phyloP scores from a whole-genome alignment of 495 filamentous ascomycete genomes.

The Gamarada debralockiae region DNA sequence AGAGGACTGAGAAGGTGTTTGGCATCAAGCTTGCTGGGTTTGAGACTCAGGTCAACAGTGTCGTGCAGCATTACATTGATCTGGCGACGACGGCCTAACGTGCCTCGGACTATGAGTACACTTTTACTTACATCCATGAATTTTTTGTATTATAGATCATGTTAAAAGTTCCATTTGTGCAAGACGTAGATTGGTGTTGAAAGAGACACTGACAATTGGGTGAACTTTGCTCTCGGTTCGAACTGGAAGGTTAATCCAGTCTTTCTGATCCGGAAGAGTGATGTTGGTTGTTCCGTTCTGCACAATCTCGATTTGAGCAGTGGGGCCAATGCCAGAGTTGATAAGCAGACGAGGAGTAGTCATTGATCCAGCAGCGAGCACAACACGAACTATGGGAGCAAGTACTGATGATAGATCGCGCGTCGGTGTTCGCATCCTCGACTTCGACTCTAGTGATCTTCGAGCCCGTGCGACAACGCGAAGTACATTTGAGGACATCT shows the following conservation, averaged over 20 bases:
- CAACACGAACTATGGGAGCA: constrained; percentile 51
- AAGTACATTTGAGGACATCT: no score
- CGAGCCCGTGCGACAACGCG: constrained; percentile 52
- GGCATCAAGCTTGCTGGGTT: background rate
- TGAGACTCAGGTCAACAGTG: background rate
- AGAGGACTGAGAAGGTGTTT: background rate
- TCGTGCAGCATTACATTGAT: background rate
- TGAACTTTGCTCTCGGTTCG: constrained; percentile 71
- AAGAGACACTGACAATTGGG: constrained; percentile 46
- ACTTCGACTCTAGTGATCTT: constrained; percentile 66
- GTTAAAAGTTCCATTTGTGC: no score
- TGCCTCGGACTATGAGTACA: no score
- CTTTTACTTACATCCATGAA: no score
- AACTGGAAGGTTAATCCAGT: constrained; percentile 71
- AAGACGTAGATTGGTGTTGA: no score
- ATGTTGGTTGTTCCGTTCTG: constrained; percentile 44
- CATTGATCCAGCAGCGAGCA: constrained; percentile 65
- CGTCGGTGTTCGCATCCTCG: constrained; percentile 44
- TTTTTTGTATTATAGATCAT: no score
- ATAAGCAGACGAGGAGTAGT: constrained; percentile 67
- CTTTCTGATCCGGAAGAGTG: constrained; percentile 38
- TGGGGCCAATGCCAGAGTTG: constrained; percentile 59
- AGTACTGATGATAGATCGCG: constrained; percentile 43
- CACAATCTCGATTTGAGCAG: constrained; percentile 54
- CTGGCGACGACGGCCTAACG: background rate